Evolutionary conservation across 2,329 filamentous ascomycete species (phyloP), one percentile per base, ranked within the genome.

Genomic region (Fusarium sp.): DNA sequence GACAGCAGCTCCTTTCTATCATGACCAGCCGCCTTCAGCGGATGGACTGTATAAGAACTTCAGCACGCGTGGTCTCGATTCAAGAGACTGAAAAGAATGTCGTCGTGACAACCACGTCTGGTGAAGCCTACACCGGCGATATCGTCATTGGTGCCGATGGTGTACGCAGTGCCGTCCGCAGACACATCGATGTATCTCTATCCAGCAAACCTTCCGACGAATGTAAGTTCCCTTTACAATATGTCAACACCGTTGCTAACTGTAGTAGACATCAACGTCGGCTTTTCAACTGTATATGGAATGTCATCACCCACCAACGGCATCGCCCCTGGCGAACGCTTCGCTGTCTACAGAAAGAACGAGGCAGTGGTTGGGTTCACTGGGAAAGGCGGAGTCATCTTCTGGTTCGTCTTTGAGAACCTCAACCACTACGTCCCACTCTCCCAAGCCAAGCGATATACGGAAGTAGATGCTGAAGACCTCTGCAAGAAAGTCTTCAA

Each of bases 321-420:
- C 6, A 54, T 54, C 11, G n/a, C 51, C 13, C 32, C 32, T 1
- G 51, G 51, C 7, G 51, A 49, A 23, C 30, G 51, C 25, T 54
- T 54, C 13, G 51, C 32, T 7, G 43, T 54, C 1, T 54, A 54
- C 11, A 15, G 51, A 3, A 44, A 54, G 11, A 20, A 19, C 7
- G 41, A 54, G 37, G 48, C 51, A 9, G 51, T 54, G 2, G 35
- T 54, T 2, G 51, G 51, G 1, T 54, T 54, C 23, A 54, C 51
- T 0, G 51, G 51, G 0, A 54, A 49, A 35, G 51, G 48, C 2
- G 51, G 51, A 0, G 35, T 54, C 2, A 32, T 54, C 0, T 54
- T 54, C 43, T 54, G 51, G 51, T 54, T 54, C 5, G 51, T 54
- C 4, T 54, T 54, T 4, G 51, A 54, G 4, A 49, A 54, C 0